These are phyloP conservation scores for Pythium folliculosum DNA, from an alignment of 352 stramenopile species.

Conservation along the genomic window DNA sequence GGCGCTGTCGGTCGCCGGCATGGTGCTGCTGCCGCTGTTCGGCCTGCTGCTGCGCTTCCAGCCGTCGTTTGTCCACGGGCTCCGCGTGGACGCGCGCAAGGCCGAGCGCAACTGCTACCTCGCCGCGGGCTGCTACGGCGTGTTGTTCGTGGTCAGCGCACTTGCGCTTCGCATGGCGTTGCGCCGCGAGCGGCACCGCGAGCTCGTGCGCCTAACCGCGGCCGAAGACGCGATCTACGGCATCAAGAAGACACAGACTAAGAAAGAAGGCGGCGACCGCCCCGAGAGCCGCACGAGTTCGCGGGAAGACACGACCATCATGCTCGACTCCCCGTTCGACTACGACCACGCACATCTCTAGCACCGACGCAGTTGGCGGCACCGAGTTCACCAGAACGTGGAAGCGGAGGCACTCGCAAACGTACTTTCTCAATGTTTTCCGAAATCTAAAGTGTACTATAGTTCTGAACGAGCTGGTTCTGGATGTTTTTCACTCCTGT, in stretches of 20 bases:
- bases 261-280: not conserved
- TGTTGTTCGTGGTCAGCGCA: conserved; percentile 39
- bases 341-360: too few relatives aligned
- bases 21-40: conserved; percentile 55
- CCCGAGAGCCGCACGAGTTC: conserved; percentile 20
- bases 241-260: conserved; percentile 10
- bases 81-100: conserved; percentile 39
- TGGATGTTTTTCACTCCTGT: not conserved
- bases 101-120: conserved; percentile 73
- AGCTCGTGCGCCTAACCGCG: not conserved
- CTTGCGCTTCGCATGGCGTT: conserved; percentile 28
- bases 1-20: conserved; percentile 50
- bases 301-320: conserved; percentile 26
- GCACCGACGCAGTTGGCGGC: too few relatives aligned
- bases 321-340: conserved; percentile 19
- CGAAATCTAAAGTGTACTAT: not conserved
- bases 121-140: conserved; percentile 48
- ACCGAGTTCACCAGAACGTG: too few relatives aligned
- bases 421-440: not conserved
- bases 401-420: not conserved
- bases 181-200: not conserved
- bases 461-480: not conserved
- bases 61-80: conserved; percentile 54
- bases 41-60: conserved; percentile 60
- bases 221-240: conserved; percentile 3